Conservation (phyloP, 2,329 filamentous ascomycete species). For the Fusarium floridanum region DNA sequence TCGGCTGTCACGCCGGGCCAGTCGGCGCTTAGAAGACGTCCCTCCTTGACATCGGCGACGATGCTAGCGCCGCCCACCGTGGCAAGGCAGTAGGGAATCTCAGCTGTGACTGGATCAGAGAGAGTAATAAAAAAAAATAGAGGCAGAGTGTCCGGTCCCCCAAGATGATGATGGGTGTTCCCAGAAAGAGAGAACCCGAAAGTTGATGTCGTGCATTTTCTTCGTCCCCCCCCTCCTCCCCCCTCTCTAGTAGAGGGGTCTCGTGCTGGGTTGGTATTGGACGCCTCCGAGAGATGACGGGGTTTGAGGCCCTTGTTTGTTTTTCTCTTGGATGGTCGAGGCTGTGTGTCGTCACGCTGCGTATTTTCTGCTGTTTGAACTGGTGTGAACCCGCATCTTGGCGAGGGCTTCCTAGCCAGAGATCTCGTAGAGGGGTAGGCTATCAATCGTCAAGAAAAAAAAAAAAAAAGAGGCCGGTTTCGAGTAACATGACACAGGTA, state of each 20-base stretch:
- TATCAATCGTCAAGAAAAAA: background rate
- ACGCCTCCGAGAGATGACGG: constrained; percentile 35
- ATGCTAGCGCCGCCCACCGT: constrained; percentile 46
- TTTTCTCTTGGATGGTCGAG: constrained; percentile 26
- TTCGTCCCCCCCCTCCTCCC: background rate
- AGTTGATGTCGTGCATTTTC: constrained; percentile 58
- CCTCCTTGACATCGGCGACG: constrained; percentile 24
- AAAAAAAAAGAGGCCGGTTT: background rate
- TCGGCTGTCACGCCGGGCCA: constrained; percentile 47
- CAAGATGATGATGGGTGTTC: constrained; percentile 16
- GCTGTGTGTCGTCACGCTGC: constrained; percentile 47
- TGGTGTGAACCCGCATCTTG: constrained; percentile 44
- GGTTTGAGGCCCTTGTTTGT: constrained; percentile 35
- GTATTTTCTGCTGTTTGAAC: constrained; percentile 27
- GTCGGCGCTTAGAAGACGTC: constrained; percentile 52
- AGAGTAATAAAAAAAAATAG: constrained; percentile 18
- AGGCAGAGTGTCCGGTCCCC: too few species aligned
- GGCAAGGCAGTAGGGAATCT: constrained; percentile 4
- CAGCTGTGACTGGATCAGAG: constrained; percentile 34
- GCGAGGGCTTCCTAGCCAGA: constrained; percentile 6
- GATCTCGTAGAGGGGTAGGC: background rate
- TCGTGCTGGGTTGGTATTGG: constrained; percentile 52
- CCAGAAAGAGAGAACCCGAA: constrained; percentile 48
- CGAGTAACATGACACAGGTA: background rate
- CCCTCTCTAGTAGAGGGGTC: constrained; percentile 36